These are phyloP conservation scores for Sugiyamaella boreocaroliniensis DNA, from an alignment of 805 yeast species.

Conservation along the genomic window DNA sequence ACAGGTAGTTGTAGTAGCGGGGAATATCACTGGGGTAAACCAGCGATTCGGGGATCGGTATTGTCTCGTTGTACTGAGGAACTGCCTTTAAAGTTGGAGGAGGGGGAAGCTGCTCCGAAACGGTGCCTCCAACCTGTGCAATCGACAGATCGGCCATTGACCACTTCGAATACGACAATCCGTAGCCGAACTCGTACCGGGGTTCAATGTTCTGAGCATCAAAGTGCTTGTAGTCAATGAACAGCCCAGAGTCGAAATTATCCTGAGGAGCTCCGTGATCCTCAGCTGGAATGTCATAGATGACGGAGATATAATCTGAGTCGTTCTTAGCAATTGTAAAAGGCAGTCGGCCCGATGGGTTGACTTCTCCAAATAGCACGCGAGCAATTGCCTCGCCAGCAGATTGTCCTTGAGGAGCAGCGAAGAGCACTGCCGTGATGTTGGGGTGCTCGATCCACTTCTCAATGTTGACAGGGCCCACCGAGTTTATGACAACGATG, in stretches of 20 bases:
- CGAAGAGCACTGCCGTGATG: conserved; percentile 49
- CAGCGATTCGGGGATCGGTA: conserved; percentile 34
- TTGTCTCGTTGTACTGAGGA: conserved; percentile 4
- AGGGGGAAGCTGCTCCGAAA: conserved; percentile 40
- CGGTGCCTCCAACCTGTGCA: conserved; percentile 33
- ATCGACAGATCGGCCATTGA: conserved; percentile 35
- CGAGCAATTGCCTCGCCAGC: conserved; percentile 54
- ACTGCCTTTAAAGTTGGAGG: conserved; percentile 37
- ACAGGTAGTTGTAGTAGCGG: conserved; percentile 49
- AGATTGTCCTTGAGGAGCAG: conserved; percentile 52
- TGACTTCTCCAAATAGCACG: conserved; percentile 50
- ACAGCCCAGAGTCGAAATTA: conserved; percentile 37
- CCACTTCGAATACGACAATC: conserved; percentile 47
- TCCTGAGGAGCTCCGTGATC: conserved; percentile 34
- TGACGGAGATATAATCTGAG: conserved; percentile 41
- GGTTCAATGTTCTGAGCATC: conserved; percentile 51
- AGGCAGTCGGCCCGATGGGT: conserved; percentile 59
- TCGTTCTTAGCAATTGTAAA: conserved; percentile 53
- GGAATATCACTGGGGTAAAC: conserved; percentile 48
- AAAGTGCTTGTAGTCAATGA: conserved; percentile 51
- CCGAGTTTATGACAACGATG: conserved; percentile 50
- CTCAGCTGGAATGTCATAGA: conserved; percentile 30
- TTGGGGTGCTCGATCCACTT: conserved; percentile 49
- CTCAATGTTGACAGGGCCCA: conserved; percentile 57
- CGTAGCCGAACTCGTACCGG: conserved; percentile 56